Evolutionary conservation across 371 early-diverging fungal genomes (phyloP), one percentile per base, ranked within the genome.

Genomic region (Zychaea mexicana): DNA sequence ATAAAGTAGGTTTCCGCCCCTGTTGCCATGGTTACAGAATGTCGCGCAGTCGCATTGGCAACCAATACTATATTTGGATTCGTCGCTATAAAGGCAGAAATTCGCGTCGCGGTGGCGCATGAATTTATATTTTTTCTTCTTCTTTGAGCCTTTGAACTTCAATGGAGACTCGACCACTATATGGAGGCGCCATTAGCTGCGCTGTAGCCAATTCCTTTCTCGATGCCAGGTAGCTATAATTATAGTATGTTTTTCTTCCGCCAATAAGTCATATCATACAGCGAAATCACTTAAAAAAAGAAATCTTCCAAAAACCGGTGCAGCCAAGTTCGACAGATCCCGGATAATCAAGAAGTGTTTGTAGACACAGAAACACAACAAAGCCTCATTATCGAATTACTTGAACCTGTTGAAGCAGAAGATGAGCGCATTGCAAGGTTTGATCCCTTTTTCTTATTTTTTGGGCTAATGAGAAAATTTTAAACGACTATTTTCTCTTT

Each of bases 281-380:
- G n/a, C n/a, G n/a, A n/a, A n/a, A n/a, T n/a, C n/a, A n/a, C n/a
- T n/a, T n/a, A n/a, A n/a, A n/a, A n/a, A n/a, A n/a, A n/a, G n/a
- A n/a, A 24, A 33, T 2, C 31, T 12, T 39, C 46, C 2, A 60
- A 38, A 36, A 52, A n/a, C 36, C 12, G 24, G 19, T 26, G 45
- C 68, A 95, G 94, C 70, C 62, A 82, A 38, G 64, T 96, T 30
- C 91, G 96, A 30, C 83, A 93, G 60, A 85, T 96, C 0, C 96
- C 96, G 0, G 93, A 93, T 71, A 90, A 95, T 74, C 96, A 96
- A 77, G 95, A 95, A 68, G 96, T 95, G 10, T 96, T 90, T 79
- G 89, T 89, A 7, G 88, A 91, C 66, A 74, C 71, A 45, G 68
- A 74, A 0, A 86, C 89, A 9, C 92, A 94, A 60, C 89, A 90